These are phyloP conservation scores for Infundibulicybe gibba DNA, from an alignment of 768 basidiomycete genomes.

Conservation along the genomic window DNA sequence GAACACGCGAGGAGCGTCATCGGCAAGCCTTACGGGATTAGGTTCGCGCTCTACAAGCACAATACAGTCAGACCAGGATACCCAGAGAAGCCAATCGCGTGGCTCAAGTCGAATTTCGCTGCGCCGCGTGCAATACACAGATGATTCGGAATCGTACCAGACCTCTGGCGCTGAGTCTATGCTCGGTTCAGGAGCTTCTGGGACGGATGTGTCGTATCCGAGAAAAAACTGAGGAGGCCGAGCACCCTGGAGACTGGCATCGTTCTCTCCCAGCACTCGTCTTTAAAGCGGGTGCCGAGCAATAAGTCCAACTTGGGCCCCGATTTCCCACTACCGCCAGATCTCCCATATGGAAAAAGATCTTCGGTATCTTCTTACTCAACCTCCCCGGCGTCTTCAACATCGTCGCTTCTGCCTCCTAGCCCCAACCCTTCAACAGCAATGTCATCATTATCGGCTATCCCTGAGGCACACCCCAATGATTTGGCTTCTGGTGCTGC, in stretches of 20 bases:
- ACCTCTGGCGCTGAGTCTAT: slow-evolving; percentile 38
- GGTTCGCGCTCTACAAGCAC: slow-evolving; percentile 4
- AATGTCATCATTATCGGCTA: slow-evolving; percentile 50
- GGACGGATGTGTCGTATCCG: slow-evolving; percentile 26
- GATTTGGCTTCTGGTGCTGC: slow-evolving; percentile 17
- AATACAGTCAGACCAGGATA: slow-evolving; percentile 16
- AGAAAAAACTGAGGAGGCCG: slow-evolving; percentile 26
- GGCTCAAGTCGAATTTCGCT: slow-evolving; percentile 12
- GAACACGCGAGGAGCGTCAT: slow-evolving; percentile 30
- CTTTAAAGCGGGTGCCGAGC: slow-evolving; percentile 8
- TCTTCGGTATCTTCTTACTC: slow-evolving; percentile 35
- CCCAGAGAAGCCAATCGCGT: slow-evolving; percentile 7
- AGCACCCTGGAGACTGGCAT: slow-evolving; percentile 17
- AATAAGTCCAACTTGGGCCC: slow-evolving; percentile 6
- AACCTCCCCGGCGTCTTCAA: slow-evolving; percentile 36
- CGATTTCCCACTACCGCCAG: slow-evolving; percentile 16
- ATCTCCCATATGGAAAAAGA: slow-evolving; percentile 23
- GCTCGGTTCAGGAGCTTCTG: slow-evolving; percentile 34
- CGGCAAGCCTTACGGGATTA: slow-evolving; percentile 5
- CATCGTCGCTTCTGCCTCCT: slow-evolving; percentile 37
- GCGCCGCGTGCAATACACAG: slow-evolving; percentile 25
- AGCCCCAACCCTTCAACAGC: slow-evolving; percentile 36
- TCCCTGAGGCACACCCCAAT: slow-evolving; percentile 41
- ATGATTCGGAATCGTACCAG: slow-evolving; percentile 41
- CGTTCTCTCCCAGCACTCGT: slow-evolving; percentile 24